Conservation (phyloP, 345 rosid genomes). For the Salix suchowensis region DNA sequence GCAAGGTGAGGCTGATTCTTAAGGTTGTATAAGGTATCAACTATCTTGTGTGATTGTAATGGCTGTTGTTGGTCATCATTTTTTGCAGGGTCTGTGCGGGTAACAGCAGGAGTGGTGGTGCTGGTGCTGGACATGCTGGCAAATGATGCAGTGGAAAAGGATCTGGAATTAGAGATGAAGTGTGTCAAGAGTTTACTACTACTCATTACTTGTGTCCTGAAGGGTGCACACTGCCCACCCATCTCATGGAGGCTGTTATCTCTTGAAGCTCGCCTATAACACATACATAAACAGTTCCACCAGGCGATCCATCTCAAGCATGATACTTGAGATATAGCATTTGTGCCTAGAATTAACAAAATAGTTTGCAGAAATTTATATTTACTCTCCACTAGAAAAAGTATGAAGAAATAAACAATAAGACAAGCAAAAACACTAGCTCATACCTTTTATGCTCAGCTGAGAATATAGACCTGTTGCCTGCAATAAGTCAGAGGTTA, state of each 20-base stretch:
- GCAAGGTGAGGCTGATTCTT: slow-evolving; percentile 9
- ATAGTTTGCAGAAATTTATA: not conserved
- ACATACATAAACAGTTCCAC: slow-evolving; percentile 49
- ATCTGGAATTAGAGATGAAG: too few relatives aligned
- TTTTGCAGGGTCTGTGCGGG: too few relatives aligned
- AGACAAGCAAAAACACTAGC: not conserved
- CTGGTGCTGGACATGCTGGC: too few relatives aligned
- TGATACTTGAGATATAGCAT: slow-evolving; percentile 48
- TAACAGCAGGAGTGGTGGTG: too few relatives aligned
- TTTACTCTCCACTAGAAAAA: too few relatives aligned
- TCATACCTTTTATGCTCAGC: slow-evolving; percentile 50
- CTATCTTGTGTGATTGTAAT: too few relatives aligned
- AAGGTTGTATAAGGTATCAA: slow-evolving; percentile 4
- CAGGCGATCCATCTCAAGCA: slow-evolving; percentile 64
- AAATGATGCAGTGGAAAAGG: too few relatives aligned
- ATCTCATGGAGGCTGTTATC: slow-evolving; percentile 45
- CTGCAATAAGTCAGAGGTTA: slow-evolving; percentile 61
- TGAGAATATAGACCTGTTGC: slow-evolving; percentile 58
- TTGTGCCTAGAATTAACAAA: slow-evolving; percentile 21
- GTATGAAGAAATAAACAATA: not conserved
- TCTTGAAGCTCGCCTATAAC: slow-evolving; percentile 46
- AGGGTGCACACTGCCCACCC: slow-evolving; percentile 30
- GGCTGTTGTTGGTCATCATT: too few relatives aligned
- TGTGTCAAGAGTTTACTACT: too few relatives aligned
- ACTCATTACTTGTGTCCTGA: slow-evolving; percentile 32